Percentiles rank a stretch among this genome's conserved stretches.
Conservation (phyloP, 805 yeast species). For the Wickerhamomyces tratensis region DNA sequence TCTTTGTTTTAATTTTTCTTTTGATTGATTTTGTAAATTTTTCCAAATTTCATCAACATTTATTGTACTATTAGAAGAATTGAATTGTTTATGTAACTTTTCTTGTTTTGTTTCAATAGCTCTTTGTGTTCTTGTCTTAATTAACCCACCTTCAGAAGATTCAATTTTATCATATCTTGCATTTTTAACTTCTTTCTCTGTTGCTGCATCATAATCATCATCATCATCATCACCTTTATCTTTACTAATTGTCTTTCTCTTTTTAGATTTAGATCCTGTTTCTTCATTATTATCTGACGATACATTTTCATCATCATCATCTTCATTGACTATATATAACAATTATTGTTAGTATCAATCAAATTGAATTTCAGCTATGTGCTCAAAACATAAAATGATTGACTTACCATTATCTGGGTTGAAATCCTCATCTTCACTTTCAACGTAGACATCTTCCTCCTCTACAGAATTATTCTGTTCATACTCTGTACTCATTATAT, state of each 20-base stretch:
- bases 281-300: no score
- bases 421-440: constrained; percentile 51
- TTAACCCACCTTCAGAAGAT: constrained; percentile 49
- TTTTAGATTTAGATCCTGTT: neutral
- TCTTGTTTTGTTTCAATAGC: constrained; percentile 28
- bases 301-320: constrained; percentile 14
- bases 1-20: constrained; percentile 14
- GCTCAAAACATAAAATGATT: no score
- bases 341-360: constrained; percentile 2
- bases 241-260: constrained; percentile 7
- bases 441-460: constrained; percentile 34
- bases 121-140: constrained; percentile 62
- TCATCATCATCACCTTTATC: constrained; percentile 21
- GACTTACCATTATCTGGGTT: constrained; percentile 28
- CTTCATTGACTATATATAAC: constrained; percentile 1
- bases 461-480: neutral
- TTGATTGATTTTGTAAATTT: constrained; percentile 31
- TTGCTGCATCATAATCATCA: constrained; percentile 26
- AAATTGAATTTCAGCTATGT: neutral
- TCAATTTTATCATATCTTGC: constrained; percentile 42
- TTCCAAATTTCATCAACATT: constrained; percentile 48
- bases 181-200: constrained; percentile 19
- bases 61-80: constrained; percentile 18
- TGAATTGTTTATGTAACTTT: constrained; percentile 11
- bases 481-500: neutral